Evolutionary conservation across 331 rosid species (phyloP).

Genomic region (Pyracantha coccinea): DNA sequence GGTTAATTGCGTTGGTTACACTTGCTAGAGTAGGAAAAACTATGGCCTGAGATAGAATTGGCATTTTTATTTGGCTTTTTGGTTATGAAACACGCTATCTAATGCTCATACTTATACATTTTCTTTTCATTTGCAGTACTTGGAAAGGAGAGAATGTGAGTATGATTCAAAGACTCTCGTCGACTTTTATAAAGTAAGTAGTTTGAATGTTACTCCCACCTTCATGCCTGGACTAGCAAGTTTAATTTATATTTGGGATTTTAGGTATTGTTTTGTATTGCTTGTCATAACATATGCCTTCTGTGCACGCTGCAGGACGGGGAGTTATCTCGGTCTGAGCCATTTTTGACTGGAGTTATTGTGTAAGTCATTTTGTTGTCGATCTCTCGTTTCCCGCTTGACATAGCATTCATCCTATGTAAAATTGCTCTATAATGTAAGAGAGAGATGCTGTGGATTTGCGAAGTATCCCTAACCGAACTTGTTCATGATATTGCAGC

Average conservation of each 20-base stretch:
- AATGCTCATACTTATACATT: neutral
- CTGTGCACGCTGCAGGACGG: conserved; percentile 42
- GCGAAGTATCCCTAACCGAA: conserved; percentile 7
- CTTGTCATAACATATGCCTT: neutral
- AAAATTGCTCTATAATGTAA: neutral
- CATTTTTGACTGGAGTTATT: conserved; percentile 65
- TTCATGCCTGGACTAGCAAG: neutral
- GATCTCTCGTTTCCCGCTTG: neutral
- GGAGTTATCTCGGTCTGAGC: conserved; percentile 28
- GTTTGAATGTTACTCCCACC: neutral
- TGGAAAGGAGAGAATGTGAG: conserved; percentile 93
- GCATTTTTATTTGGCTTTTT: neutral
- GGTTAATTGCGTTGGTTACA: neutral
- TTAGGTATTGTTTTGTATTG: neutral
- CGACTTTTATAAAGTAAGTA: conserved; percentile 59
- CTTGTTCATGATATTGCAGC: conserved; percentile 29
- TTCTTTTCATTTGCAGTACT: conserved; percentile 41
- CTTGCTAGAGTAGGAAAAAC: neutral
- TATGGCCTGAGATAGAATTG: neutral
- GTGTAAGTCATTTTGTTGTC: conserved; percentile 45
- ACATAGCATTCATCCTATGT: neutral
- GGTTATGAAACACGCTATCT: neutral
- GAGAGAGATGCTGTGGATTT: neutral
- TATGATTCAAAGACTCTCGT: conserved; percentile 69
- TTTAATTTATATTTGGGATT: neutral